Evolutionary conservation across 75 land plant genomes (phyloP).

Genomic region (Cunninghamia lanceolata): DNA sequence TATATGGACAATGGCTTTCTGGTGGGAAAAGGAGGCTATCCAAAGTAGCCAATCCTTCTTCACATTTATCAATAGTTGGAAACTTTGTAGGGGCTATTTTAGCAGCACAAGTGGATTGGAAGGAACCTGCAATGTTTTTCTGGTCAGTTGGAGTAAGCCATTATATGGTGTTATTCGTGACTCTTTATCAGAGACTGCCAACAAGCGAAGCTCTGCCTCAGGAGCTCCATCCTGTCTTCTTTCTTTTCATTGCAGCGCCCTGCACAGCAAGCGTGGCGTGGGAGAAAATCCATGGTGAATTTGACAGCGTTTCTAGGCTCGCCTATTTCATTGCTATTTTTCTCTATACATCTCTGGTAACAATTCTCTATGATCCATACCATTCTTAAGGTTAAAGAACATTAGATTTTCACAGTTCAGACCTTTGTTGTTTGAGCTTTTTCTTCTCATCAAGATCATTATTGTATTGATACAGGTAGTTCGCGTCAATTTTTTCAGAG

Average conservation of each 20-base stretch:
- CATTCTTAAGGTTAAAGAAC: background rate
- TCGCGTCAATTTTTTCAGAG: slow-evolving; percentile 88
- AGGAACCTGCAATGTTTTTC: slow-evolving; percentile 70
- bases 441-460: too few relatives aligned
- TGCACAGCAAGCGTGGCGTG: slow-evolving; percentile 93
- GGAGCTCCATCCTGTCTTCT: slow-evolving; percentile 93
- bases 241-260: slow-evolving; percentile 88
- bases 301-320: slow-evolving; percentile 58
- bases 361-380: too few relatives aligned
- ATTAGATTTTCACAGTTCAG: too few relatives aligned
- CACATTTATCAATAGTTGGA: slow-evolving; percentile 84
- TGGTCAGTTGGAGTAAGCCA: slow-evolving; percentile 90
- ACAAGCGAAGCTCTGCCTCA: slow-evolving; percentile 80
- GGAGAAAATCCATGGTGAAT: slow-evolving; percentile 60
- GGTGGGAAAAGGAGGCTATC: slow-evolving; percentile 82
- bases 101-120: slow-evolving; percentile 64
- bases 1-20: slow-evolving; percentile 95
- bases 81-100: slow-evolving; percentile 88
- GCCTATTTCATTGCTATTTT: slow-evolving; percentile 87
- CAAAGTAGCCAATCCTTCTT: slow-evolving; percentile 92
- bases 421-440: too few relatives aligned
- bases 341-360: slow-evolving; percentile 61
- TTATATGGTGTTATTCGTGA: slow-evolving; percentile 85
- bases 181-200: slow-evolving; percentile 88
- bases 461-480: slow-evolving; percentile 41